Conservation (phyloP, 257 asterid genomes). For the Capsicum chinense region DNA sequence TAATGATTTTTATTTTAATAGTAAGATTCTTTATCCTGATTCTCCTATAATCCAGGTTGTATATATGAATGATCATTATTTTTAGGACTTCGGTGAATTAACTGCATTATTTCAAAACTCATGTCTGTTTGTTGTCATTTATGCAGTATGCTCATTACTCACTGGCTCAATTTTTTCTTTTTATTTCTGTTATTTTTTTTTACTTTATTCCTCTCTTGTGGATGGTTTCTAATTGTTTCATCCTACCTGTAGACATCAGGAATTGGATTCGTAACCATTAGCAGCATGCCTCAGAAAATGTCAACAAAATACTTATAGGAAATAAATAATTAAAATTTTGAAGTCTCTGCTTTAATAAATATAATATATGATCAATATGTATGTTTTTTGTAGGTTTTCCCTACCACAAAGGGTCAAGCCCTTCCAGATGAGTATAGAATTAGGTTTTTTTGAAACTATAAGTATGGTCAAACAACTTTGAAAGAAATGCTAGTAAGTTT, state of each 20-base stretch:
- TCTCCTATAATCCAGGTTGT: background rate
- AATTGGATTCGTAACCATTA: slow-evolving; percentile 47
- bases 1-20: slow-evolving; percentile 48
- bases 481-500: background rate
- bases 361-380: slow-evolving; percentile 1
- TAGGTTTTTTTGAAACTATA: slow-evolving; percentile 38
- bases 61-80: background rate
- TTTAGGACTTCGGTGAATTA: background rate
- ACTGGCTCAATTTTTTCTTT: background rate
- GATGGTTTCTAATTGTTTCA: background rate
- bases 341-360: background rate
- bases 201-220: background rate
- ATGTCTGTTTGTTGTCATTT: background rate
- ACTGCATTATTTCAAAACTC: background rate
- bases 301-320: no score
- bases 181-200: background rate
- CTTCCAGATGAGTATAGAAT: slow-evolving; percentile 39
- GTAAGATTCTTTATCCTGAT: slow-evolving; percentile 38
- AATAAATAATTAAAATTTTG: slow-evolving; percentile 15
- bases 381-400: slow-evolving; percentile 35
- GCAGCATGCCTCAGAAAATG: no score
- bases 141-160: background rate
- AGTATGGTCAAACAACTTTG: slow-evolving; percentile 15
- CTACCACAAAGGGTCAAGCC: slow-evolving; percentile 42
- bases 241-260: slow-evolving; percentile 43